phyloP scores from a whole-genome alignment of 2,329 filamentous ascomycete genomes.

The Colletotrichum kahawae region DNA sequence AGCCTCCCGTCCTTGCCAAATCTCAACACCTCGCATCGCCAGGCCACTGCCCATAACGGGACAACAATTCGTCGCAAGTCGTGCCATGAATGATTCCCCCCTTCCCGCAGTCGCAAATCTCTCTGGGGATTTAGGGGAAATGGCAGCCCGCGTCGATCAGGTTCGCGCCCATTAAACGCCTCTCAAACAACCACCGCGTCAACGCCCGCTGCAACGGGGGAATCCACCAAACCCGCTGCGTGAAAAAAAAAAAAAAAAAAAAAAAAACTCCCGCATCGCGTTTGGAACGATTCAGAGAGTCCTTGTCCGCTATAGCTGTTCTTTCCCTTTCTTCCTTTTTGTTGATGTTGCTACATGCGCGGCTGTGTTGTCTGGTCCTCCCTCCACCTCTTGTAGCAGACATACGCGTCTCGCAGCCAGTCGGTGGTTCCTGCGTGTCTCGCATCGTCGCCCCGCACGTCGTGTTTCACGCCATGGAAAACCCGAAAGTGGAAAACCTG shows the following conservation, averaged over 20 bases:
- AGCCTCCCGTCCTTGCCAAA: background rate
- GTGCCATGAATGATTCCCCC: background rate
- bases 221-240: background rate
- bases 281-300: background rate
- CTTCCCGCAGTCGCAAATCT: background rate
- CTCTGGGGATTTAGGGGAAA: background rate
- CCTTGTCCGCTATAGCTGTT: background rate
- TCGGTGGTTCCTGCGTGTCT: background rate
- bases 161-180: background rate
- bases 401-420: background rate
- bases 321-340: background rate
- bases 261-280: background rate
- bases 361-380: background rate
- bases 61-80: background rate
- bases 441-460: background rate
- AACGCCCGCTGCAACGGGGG: background rate
- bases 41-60: background rate
- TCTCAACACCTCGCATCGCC: background rate
- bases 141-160: background rate
- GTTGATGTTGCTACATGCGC: background rate
- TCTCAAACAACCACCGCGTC: background rate
- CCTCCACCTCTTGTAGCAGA: background rate
- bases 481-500: background rate
- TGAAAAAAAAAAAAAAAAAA: background rate
- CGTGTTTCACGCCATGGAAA: constrained; percentile 8